Base-by-base conservation (phyloP, 768 basidiomycete species). In the Amanita muscaria region DNA sequence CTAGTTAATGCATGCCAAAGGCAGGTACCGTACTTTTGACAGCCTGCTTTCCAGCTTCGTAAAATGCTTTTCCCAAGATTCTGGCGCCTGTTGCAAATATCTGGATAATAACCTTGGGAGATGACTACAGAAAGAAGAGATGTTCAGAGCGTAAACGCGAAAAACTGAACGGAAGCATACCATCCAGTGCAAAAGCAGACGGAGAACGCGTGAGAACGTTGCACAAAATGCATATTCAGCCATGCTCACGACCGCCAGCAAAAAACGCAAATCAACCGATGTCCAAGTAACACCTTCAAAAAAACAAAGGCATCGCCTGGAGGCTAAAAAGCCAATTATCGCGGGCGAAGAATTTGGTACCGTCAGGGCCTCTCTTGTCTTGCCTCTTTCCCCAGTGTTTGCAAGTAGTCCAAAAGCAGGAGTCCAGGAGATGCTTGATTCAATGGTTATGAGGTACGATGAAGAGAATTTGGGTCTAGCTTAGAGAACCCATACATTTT, bases 381-480 rank as follows among this genome's bases (percentile, higher is more conserved):
- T 94, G 32, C 80, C 87, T 8, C 72, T 96, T 12, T 77, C 92
- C 22, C 92, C 92, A 1, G 71, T 84, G 33, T 94, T 90, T 59
- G 76, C 87, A 12, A 72, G 66, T 33, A 76, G 85, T 62, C 75
- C 83, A n/a, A 67, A 73, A 8, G 67, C 62, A 31, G 93, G 93
- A 5, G 87, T 79, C 14, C 79, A 84, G 56, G 90, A 97, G 64
- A 80, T 92, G 77, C 67, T 97, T 14, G 91, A 97, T 62, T 88
- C 87, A 6, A 85, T 96, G 85, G 66, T 94, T 11, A 94, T 97
- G 93, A 80, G 88, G 93, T 92, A 56, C 53, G 76, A 64, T 16
- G 24, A 15, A n/a, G 32, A 32, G 15, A 25, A 25, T 27, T 21
- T 30, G 15, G 11, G 24, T 27, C 11, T 39, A 5, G 30, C 23